phyloP scores from a whole-genome alignment of 2,329 filamentous ascomycete genomes.

The Trichoderma polysporum region DNA sequence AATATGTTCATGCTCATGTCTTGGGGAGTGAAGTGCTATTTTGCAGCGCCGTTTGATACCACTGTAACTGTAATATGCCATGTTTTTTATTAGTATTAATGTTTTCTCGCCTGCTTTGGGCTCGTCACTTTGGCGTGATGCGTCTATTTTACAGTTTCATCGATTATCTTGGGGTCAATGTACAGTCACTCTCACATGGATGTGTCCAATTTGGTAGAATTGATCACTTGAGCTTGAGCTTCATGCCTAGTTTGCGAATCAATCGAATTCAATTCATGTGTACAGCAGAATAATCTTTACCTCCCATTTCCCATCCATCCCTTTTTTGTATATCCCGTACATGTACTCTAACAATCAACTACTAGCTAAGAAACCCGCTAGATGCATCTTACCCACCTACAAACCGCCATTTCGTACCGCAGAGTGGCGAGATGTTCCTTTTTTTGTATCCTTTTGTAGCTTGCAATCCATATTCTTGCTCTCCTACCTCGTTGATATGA shows the following conservation, averaged over 20 bases:
- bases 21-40: neutral
- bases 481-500: no score
- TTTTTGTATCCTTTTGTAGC: neutral
- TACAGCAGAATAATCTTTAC: neutral
- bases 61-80: neutral
- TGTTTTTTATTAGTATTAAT: neutral
- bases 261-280: neutral
- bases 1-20: neutral
- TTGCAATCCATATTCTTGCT: no score
- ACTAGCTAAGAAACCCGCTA: neutral
- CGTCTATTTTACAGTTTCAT: no score
- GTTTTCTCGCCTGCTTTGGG: no score
- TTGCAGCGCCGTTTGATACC: neutral
- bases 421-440: neutral
- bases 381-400: neutral
- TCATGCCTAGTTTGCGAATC: no score
- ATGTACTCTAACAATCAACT: neutral
- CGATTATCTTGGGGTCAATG: no score
- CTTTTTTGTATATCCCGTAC: neutral
- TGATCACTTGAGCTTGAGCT: no score
- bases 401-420: neutral
- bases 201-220: no score
- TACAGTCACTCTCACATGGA: no score
- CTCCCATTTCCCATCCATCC: neutral
- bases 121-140: no score